Evolutionary conservation across 352 stramenopile genomes (phyloP).

Genomic region (Globisporangium splendens): DNA sequence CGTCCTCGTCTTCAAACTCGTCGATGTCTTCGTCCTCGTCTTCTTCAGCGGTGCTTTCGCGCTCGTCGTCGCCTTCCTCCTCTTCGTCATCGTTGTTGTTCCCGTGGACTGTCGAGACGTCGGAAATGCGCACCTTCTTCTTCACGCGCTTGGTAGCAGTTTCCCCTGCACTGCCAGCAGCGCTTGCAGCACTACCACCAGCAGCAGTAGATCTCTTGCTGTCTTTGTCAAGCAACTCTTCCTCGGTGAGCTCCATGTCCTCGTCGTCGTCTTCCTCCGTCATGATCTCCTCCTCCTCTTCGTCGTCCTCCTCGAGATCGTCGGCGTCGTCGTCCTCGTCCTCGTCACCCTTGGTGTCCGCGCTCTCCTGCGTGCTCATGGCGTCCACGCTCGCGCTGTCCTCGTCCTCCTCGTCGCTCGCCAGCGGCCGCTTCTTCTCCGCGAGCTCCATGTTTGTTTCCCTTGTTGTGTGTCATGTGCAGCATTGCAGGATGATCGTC

Average conservation of each 20-base stretch:
- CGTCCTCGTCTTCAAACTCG: slow-evolving; percentile 33
- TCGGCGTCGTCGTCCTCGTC: slow-evolving; percentile 40
- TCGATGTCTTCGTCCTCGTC: slow-evolving; percentile 41
- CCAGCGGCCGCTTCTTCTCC: not conserved
- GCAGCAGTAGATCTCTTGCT: slow-evolving; percentile 3
- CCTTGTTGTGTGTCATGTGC: not conserved
- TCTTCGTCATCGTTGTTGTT: slow-evolving; percentile 9
- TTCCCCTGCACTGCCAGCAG: not conserved
- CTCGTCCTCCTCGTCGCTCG: slow-evolving; percentile 11
- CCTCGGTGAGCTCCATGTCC: slow-evolving; percentile 15
- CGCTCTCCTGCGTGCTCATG: slow-evolving; percentile 21
- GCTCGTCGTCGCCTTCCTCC: slow-evolving; percentile 26
- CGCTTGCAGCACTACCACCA: not conserved
- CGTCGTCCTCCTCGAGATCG: slow-evolving; percentile 26
- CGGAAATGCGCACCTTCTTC: slow-evolving; percentile 23
- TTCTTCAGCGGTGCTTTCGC: slow-evolving; percentile 15
- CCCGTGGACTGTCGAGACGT: slow-evolving; percentile 18
- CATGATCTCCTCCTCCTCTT: slow-evolving; percentile 15
- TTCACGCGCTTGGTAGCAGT: slow-evolving; percentile 8
- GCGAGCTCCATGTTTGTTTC: slow-evolving; percentile 1
- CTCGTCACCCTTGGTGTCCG: slow-evolving; percentile 27
- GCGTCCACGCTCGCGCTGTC: slow-evolving; percentile 11
- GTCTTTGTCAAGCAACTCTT: slow-evolving; percentile 17
- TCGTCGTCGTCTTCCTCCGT: slow-evolving; percentile 56
- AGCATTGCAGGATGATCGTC: not conserved